Conservation (phyloP, 2,329 filamentous ascomycete species). For the Venturia pyrina region DNA sequence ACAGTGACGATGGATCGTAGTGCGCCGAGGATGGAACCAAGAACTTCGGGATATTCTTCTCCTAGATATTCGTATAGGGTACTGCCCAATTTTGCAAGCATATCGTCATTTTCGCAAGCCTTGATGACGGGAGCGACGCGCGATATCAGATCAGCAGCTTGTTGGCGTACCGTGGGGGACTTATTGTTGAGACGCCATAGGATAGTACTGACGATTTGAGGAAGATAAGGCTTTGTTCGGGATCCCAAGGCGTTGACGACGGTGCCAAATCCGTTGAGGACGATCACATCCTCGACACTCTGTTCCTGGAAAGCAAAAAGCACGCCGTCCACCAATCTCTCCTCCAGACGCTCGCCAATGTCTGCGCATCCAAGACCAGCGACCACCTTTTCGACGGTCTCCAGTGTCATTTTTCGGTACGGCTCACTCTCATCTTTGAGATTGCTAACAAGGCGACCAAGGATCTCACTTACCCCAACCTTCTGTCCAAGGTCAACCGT, state of each 20-base stretch:
- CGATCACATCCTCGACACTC: conserved; percentile 88
- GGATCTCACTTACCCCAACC: conserved; percentile 91
- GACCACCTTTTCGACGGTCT: conserved; percentile 94
- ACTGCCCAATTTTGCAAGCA: conserved; percentile 90
- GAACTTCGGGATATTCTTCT: conserved; percentile 95
- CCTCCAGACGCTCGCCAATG: conserved; percentile 84
- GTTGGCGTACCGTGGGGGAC: conserved; percentile 89
- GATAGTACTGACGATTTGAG: conserved; percentile 94
- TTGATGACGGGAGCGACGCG: conserved; percentile 99
- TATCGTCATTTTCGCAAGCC: conserved; percentile 89
- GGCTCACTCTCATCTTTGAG: conserved; percentile 97
- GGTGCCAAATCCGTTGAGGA: conserved; percentile 95
- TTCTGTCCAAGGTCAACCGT: conserved; percentile 96
- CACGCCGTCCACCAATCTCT: conserved; percentile 89
- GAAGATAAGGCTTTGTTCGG: conserved; percentile 90
- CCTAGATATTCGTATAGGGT: conserved; percentile 97
- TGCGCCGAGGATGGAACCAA: conserved; percentile 91
- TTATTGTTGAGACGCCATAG: conserved; percentile 97
- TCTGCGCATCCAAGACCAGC: conserved; percentile 88
- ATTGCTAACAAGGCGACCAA: conserved; percentile 87
- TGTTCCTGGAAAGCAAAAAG: conserved; percentile 97
- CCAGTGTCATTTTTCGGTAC: conserved; percentile 98
- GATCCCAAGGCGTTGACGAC: conserved; percentile 92
- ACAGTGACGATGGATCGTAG: conserved; percentile 95
- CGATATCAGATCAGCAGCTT: conserved; percentile 91